Base-by-base conservation (phyloP, 192 early-diverging fungal genomes). In the Backusella australiensis region DNA sequence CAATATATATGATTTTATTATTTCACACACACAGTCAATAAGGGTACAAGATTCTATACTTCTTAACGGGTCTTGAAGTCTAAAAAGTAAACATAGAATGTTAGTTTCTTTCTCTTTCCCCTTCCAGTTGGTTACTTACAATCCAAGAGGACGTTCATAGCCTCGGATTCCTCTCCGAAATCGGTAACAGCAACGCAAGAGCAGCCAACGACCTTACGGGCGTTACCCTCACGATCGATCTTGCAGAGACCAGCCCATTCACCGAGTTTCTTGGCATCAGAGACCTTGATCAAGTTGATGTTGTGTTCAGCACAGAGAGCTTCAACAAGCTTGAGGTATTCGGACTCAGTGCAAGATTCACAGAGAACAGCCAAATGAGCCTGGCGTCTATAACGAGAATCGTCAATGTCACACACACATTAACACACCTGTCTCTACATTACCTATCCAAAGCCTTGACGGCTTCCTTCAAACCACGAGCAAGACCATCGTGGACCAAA, bases 161-260 rank as follows among this genome's bases (percentile, higher is more conserved):
- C 98, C 89, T 96, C 96, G 76, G 95, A 96, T 87, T 99, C 98
- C 88, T 98, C 98, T 81, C 98, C 98, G 88, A 92, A 96, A 89
- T 98, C 92, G 89, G 92, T 94, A 86, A 99, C 92, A 79, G 96
- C 98, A 46, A 96, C 96, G 84, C 94, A 95, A 73, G 96, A 97
- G 87, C 93, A 93, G 68, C 92, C 95, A 76, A 98, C 96, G 77
- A 97, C 91, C 93, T 98, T 98, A 85, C 98, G 96, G 85, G 98
- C 92, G 87, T 96, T 96, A 81, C 98, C 98, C 84, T 97, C 96
- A 81, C 95, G 93, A 87, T 99, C 98, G 83, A 99, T 95, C 94
- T 99, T 98, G 95, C 96, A 99, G 81, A 98, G 94, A 88, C 98
- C 98, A 77, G 94, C 94, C 98, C 97, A 98, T 89, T 98, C 95